Conservation (phyloP, 2,329 filamentous ascomycete species). For the Bipolaris oryzae region DNA sequence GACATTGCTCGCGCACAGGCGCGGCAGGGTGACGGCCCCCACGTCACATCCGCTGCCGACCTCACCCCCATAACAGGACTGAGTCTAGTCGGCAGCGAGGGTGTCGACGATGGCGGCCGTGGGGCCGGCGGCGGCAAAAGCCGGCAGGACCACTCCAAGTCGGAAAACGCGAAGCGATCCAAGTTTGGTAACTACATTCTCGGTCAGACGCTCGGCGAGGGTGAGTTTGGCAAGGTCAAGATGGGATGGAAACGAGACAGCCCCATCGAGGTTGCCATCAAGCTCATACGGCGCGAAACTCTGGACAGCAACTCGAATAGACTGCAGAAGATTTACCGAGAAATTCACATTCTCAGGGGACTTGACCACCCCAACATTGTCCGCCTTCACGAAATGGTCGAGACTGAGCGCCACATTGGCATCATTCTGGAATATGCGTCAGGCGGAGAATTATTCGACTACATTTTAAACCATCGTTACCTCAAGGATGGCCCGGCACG, state of each 20-base stretch:
- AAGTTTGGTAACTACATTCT: slow-evolving; percentile 96
- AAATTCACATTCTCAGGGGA: slow-evolving; percentile 87
- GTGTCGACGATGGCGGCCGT: slow-evolving; percentile 55
- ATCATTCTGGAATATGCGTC: slow-evolving; percentile 99
- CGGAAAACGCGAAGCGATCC: slow-evolving; percentile 69
- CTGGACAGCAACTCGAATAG: slow-evolving; percentile 87
- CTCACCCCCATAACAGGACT: slow-evolving; percentile 56
- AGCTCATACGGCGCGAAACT: slow-evolving; percentile 90
- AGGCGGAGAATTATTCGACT: slow-evolving; percentile 96
- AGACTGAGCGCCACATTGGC: slow-evolving; percentile 95
- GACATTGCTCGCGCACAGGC: slow-evolving; percentile 75
- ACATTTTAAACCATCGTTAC: slow-evolving; percentile 96
- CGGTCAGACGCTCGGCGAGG: slow-evolving; percentile 94
- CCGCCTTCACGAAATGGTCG: slow-evolving; percentile 95
- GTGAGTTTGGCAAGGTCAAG: slow-evolving; percentile 98
- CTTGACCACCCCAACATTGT: slow-evolving; percentile 97
- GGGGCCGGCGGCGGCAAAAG: slow-evolving; percentile 53
- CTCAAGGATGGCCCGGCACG: slow-evolving; percentile 92
- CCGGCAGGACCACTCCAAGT: slow-evolving; percentile 64
- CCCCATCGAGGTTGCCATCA: slow-evolving; percentile 92
- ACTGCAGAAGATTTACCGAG: slow-evolving; percentile 94
- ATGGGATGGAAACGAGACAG: slow-evolving; percentile 97
- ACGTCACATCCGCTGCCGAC: slow-evolving; percentile 52
- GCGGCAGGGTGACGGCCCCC: slow-evolving; percentile 66
- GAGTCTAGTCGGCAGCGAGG: slow-evolving; percentile 57